Conservation (phyloP, 768 basidiomycete species). For the Phaffia tasmanica region DNA sequence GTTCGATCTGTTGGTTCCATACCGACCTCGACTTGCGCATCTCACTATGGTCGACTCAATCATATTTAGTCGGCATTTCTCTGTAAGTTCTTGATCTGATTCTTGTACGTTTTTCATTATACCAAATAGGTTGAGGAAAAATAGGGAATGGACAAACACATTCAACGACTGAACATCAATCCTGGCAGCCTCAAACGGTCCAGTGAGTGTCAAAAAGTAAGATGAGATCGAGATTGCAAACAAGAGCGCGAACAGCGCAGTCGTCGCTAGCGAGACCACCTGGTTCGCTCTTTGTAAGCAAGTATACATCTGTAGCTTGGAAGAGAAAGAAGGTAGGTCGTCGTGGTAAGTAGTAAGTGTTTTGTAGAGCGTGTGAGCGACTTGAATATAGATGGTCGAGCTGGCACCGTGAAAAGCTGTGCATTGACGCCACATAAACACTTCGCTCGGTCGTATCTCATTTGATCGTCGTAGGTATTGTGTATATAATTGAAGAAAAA, state of each 20-base stretch:
- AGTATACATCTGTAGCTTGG: slow-evolving; percentile 12
- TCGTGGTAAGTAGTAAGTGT: no score
- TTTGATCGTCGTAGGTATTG: no score
- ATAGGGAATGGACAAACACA: slow-evolving; percentile 46
- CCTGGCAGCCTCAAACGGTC: slow-evolving; percentile 27
- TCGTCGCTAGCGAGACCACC: slow-evolving; percentile 3
- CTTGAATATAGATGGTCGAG: no score
- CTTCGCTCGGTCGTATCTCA: no score
- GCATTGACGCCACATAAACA: no score
- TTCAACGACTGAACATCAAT: slow-evolving; percentile 56
- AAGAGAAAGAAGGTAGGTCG: no score
- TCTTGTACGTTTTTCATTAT: neutral
- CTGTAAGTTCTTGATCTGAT: no score
- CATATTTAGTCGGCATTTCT: neutral
- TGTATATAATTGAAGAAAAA: no score
- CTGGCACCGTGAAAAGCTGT: no score
- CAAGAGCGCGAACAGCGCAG: slow-evolving; percentile 60
- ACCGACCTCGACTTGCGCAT: slow-evolving; percentile 23
- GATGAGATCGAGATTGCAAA: slow-evolving; percentile 63
- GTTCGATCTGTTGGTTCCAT: slow-evolving; percentile 52
- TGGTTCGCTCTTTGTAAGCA: slow-evolving; percentile 12
- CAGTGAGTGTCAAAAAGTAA: slow-evolving; percentile 44
- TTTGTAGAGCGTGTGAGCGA: no score
- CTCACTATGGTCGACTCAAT: slow-evolving; percentile 10
- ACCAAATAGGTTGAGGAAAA: neutral